A percentile compares a stretch with the other conserved stretches of the same genome.
phyloP scores from a whole-genome alignment of 1,284 basidiomycete genomes.

The Cryptococcus hybrid region DNA sequence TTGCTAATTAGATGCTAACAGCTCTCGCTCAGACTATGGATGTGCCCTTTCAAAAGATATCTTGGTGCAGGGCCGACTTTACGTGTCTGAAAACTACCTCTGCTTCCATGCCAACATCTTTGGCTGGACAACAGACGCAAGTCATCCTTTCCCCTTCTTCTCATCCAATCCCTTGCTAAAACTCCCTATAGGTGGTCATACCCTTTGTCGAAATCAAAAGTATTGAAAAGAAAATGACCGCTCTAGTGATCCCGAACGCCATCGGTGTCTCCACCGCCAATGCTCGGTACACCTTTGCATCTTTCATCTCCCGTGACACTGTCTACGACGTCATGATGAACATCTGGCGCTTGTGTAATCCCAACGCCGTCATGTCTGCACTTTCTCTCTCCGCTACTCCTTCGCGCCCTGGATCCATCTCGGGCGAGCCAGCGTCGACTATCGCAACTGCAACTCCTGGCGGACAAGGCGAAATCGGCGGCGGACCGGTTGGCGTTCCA shows the following conservation, averaged over 20 bases:
- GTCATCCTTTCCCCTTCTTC: slow-evolving; percentile 38
- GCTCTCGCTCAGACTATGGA: slow-evolving; percentile 72
- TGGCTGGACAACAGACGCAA: slow-evolving; percentile 95
- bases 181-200: slow-evolving; percentile 66
- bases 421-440: slow-evolving; percentile 1
- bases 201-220: slow-evolving; percentile 86
- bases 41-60: slow-evolving; percentile 96
- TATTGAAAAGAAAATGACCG: slow-evolving; percentile 98
- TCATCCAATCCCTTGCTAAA: neutral
- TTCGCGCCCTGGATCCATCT: slow-evolving; percentile 31
- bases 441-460: slow-evolving; percentile 11
- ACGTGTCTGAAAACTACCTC: slow-evolving; percentile 97
- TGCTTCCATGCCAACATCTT: slow-evolving; percentile 99
- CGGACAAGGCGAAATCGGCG: slow-evolving; percentile 3
- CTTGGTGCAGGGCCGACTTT: slow-evolving; percentile 90
- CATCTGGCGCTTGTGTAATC: slow-evolving; percentile 89
- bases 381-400: slow-evolving; percentile 21
- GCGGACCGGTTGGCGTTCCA: slow-evolving; percentile 4
- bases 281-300: slow-evolving; percentile 87
- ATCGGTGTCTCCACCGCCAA: slow-evolving; percentile 84
- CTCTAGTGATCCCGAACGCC: slow-evolving; percentile 97
- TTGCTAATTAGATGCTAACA: slow-evolving; percentile 9
- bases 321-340: slow-evolving; percentile 95
- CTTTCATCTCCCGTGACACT: slow-evolving; percentile 93
- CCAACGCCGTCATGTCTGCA: slow-evolving; percentile 58